Evolutionary conservation across 768 basidiomycete species (phyloP), one percentile per base, ranked within the genome.

Genomic region (Psilocybe cubensis): DNA sequence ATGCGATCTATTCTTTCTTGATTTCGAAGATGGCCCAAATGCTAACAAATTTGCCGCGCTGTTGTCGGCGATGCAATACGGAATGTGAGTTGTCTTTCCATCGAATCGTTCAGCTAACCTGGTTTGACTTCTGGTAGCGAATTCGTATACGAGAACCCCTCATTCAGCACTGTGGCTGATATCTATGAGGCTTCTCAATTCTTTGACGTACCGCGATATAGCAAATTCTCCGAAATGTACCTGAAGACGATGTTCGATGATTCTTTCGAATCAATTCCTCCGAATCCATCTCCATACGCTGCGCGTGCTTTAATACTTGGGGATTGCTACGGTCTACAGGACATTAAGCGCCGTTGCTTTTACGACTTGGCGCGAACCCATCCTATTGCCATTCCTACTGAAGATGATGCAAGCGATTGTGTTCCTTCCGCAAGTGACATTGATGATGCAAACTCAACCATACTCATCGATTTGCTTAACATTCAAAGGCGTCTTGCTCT

Each of bases 281-380:
- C 48, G 3, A 40, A 35, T n/a, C 35, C 35, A 12, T 20, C 66
- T 21, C 63, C 66, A 0, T 50, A 68, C 28, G 73, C 75, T 2
- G 66, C 64, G 25, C 67, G 66, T 21, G 74, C 71, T 2, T 60
- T 78, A 17, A 41, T 62, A 17, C 66, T 79, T 14, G 74, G 72
- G 14, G 68, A 68, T 10, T 18, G 59, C 2, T 73, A 60, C 54
- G 60, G 67, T 20, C 35, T 76, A 6, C 59, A 67, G 7, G 35
- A 41, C 1, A 67, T 78, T 21, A 63, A 74, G 8, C 73, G 74
- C 47, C 64, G 68, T 42, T 76, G 77, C 1, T 76, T 72, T 52
- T 79, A 79, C 57, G 76, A 79, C 56, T 66, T 80, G 12, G 62
- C 63, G 7, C 24, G 56, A 31, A 24, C 38, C 4, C 9, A 35